These are phyloP conservation scores for Fusarium oxysporum DNA, from an alignment of 2,329 filamentous ascomycete genomes.

Conservation along the genomic window DNA sequence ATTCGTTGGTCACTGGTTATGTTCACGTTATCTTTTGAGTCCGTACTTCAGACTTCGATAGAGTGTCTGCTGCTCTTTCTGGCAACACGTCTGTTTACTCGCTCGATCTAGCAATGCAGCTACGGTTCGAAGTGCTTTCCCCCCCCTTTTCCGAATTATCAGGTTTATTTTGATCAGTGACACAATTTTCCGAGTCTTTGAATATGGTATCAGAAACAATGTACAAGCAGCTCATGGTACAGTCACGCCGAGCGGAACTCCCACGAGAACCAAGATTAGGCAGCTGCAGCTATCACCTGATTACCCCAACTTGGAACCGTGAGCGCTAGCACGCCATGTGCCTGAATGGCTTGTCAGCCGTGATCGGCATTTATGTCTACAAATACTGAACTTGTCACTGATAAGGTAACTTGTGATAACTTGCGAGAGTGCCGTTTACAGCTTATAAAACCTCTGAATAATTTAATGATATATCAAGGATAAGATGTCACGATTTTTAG, in stretches of 20 bases:
- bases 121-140: background rate
- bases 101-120: background rate
- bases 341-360: conserved; percentile 5
- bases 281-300: conserved; percentile 23
- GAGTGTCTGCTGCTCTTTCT: conserved; percentile 34
- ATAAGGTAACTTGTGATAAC: background rate
- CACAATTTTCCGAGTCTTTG: background rate
- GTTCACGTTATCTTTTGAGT: conserved; percentile 42
- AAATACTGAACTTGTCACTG: background rate
- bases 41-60: conserved; percentile 37
- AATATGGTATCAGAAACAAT: background rate
- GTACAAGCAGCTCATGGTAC: background rate
- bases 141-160: conserved; percentile 1
- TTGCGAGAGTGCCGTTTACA: background rate
- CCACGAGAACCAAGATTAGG: conserved; percentile 4
- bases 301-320: background rate
- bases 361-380: background rate
- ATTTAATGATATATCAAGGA: background rate
- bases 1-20: conserved; percentile 45
- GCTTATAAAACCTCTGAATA: background rate
- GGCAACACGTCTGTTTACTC: conserved; percentile 20
- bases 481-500: background rate
- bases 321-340: conserved; percentile 17
- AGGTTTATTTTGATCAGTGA: conserved; percentile 11
- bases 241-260: background rate